phyloP scores from a whole-genome alignment of 225 moss, liverwort and hornwort genomes.

The Marchantia paleacea region DNA sequence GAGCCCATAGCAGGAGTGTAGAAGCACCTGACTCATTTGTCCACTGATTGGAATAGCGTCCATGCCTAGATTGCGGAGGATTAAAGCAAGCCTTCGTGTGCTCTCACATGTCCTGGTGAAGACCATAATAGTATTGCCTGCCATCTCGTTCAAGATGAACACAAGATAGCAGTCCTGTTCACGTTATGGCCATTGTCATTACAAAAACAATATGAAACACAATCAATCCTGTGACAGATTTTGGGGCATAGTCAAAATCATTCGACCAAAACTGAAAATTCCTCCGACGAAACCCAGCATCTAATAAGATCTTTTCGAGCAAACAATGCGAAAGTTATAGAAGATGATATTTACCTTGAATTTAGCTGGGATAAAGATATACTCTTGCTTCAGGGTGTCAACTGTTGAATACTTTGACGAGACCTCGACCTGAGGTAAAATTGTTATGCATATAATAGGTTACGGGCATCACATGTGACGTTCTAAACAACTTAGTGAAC shows the following conservation, averaged over 20 bases:
- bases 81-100: conserved; percentile 72
- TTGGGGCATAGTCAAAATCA: too few species aligned
- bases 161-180: conserved; percentile 72
- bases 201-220: background rate
- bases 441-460: background rate
- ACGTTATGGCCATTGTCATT: background rate
- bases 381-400: conserved; percentile 88
- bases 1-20: too few species aligned
- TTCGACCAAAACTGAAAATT: too few species aligned
- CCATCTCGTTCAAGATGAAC: conserved; percentile 69
- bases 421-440: conserved; percentile 54
- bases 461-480: background rate
- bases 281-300: too few species aligned
- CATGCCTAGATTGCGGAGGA: conserved; percentile 74
- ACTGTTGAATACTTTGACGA: conserved; percentile 87
- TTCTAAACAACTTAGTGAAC: background rate
- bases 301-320: too few species aligned
- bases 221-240: background rate
- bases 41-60: conserved; percentile 95
- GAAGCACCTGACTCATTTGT: conserved; percentile 70
- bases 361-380: conserved; percentile 82
- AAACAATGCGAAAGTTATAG: too few species aligned
- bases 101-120: conserved; percentile 93
- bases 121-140: conserved; percentile 84
- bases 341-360: conserved; percentile 39